These are phyloP conservation scores for Penicillium sp. DNA, from an alignment of 2,329 filamentous ascomycete genomes.

Conservation along the genomic window DNA sequence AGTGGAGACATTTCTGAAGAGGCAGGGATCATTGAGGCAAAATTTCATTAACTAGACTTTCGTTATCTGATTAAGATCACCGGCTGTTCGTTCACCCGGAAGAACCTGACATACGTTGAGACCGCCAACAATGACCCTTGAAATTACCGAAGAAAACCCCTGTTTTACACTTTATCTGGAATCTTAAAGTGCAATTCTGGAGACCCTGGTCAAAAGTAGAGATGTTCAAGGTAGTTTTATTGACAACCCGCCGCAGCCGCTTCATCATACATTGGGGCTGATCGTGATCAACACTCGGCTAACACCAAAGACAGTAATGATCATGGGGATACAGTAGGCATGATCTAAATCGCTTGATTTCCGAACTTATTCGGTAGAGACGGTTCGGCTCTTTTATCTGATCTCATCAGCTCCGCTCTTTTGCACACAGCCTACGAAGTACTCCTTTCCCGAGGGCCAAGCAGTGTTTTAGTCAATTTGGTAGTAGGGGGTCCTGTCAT, in stretches of 20 bases:
- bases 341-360: neutral
- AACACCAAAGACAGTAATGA: neutral
- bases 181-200: neutral
- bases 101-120: neutral
- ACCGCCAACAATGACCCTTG: neutral
- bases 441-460: no score
- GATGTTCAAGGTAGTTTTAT: neutral
- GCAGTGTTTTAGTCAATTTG: no score
- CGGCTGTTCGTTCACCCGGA: neutral
- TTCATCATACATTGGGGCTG: neutral
- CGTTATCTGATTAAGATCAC: conserved; percentile 16
- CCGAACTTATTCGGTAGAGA: neutral
- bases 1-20: neutral
- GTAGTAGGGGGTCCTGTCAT: no score
- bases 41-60: neutral
- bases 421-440: neutral
- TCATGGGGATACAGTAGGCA: neutral
- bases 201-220: neutral
- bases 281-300: neutral
- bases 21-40: conserved; percentile 3
- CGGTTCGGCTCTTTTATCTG: neutral
- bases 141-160: neutral
- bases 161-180: neutral
- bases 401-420: neutral
- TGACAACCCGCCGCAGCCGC: neutral